These are phyloP conservation scores for Pleurotus salmoneostramineus DNA, from an alignment of 768 basidiomycete species.

Conservation along the genomic window DNA sequence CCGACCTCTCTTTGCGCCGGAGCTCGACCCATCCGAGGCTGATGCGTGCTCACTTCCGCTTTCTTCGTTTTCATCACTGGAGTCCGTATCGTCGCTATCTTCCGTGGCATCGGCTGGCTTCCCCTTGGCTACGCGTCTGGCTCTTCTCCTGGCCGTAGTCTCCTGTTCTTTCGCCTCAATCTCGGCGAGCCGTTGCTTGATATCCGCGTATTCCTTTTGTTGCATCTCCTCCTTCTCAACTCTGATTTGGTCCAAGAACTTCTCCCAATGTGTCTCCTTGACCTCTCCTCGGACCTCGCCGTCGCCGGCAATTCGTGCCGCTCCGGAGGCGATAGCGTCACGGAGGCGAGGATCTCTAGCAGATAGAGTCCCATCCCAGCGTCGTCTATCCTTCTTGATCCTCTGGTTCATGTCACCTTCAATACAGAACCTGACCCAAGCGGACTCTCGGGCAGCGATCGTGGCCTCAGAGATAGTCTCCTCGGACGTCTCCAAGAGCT, in stretches of 20 bases:
- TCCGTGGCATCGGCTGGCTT: background rate
- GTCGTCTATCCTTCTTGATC: conserved; percentile 19
- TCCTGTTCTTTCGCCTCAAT: background rate
- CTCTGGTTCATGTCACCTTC: conserved; percentile 12
- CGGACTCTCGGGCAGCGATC: conserved; percentile 11
- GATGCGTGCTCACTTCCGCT: background rate
- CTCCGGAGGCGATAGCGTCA: too few species aligned
- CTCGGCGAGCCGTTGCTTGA: background rate
- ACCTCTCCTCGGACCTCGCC: background rate
- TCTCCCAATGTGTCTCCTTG: background rate
- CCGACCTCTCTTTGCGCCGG: background rate
- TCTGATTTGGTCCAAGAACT: background rate
- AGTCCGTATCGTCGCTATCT: background rate
- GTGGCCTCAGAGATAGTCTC: conserved; percentile 5
- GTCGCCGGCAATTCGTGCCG: too few species aligned
- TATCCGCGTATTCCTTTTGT: background rate
- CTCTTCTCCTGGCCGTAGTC: background rate
- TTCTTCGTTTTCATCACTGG: background rate
- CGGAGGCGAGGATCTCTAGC: too few species aligned
- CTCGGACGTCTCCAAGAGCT: conserved; percentile 11
- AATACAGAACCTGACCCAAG: conserved; percentile 13
- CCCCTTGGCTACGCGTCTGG: background rate
- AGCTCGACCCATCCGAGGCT: background rate
- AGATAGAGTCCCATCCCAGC: conserved; percentile 25
- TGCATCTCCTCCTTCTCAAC: background rate